Evolutionary conservation across 768 basidiomycete species (phyloP).

Genomic region (Chalciporus chontae): DNA sequence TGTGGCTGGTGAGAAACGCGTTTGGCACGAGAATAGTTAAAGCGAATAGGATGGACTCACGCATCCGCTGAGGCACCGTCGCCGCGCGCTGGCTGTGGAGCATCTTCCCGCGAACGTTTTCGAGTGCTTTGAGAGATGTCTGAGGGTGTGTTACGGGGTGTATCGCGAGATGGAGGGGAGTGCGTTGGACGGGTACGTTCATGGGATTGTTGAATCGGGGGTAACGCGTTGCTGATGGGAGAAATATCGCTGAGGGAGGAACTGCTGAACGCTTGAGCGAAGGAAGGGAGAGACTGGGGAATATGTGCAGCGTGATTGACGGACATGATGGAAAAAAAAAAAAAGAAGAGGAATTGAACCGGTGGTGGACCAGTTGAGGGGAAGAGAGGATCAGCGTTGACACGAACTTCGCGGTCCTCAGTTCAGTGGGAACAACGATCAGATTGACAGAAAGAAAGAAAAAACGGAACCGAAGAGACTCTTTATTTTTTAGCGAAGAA

Average conservation of each 20-base stretch:
- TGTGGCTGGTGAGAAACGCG: constrained; percentile 21
- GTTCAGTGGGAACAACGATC: not conserved
- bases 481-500: not conserved
- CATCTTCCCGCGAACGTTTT: constrained; percentile 48
- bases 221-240: constrained; percentile 53
- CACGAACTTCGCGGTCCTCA: not conserved
- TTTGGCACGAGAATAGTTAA: constrained; percentile 2
- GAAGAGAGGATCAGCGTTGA: not conserved
- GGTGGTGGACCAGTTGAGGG: not conserved
- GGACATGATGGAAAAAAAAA: constrained; percentile 36
- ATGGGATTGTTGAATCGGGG: constrained; percentile 56
- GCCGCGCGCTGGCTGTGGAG: constrained; percentile 28
- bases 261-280: constrained; percentile 69
- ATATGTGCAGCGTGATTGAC: constrained; percentile 42
- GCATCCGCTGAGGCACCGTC: constrained; percentile 37
- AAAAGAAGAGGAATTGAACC: not conserved
- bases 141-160: constrained; percentile 31
- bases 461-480: constrained; percentile 17
- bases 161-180: constrained; percentile 24
- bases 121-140: constrained; percentile 25
- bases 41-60: constrained; percentile 36
- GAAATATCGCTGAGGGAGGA: constrained; percentile 51
- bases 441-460: constrained; percentile 1
- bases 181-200: constrained; percentile 33
- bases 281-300: constrained; percentile 71